Base-by-base conservation (phyloP, 2,329 filamentous ascomycete species). In the Paracoccidioides lutzii region DNA sequence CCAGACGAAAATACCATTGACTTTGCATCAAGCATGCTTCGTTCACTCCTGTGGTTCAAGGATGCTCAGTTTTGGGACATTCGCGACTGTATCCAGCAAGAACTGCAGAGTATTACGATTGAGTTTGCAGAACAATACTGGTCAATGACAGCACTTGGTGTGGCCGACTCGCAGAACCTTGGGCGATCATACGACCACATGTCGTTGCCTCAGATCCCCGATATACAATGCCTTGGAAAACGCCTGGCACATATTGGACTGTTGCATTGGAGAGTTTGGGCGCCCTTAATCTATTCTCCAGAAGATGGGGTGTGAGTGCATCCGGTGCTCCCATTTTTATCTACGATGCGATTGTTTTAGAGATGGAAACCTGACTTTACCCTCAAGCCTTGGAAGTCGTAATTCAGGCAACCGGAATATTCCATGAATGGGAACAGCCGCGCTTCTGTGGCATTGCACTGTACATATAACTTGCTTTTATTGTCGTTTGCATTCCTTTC, bases 261-360 rank as follows among this genome's bases (percentile, higher is more conserved):
- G 5, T 73, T 97, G 30, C 90, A 96, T 70, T 96, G 90, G 90
- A 81, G 88, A 51, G 85, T 95, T 3, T 97, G 90, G 89, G 80
- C 81, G 1, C 81, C 81, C 2, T 75, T 95, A 54, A 82, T 86
- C 10, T 95, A 95, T 66, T 33, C n/a, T 7, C n/a, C 49, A 22
- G 50, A 54, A 53, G 55, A 56, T 32, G 28, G 28, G 51, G 41
- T 7, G 5, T 49, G 15, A 44, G 12, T 30, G 12, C 6, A 45
- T 33, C 45, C 22, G 14, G 9, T 30, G 50, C 50, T 32, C 50
- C 50, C 15, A 30, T 15, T 3, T 6, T 15, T 10, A 41, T 32
- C 28, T 37, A 15, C 15, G 49, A 42, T 10, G 38, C 22, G 35
- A 35, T 5, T 7, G 37, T 0, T 10, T 41, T 28, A n/a, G 9